Evolutionary conservation across 257 asterid genomes (phyloP), one percentile per base, ranked within the genome.

Genomic region (Nicotiana benthamiana): DNA sequence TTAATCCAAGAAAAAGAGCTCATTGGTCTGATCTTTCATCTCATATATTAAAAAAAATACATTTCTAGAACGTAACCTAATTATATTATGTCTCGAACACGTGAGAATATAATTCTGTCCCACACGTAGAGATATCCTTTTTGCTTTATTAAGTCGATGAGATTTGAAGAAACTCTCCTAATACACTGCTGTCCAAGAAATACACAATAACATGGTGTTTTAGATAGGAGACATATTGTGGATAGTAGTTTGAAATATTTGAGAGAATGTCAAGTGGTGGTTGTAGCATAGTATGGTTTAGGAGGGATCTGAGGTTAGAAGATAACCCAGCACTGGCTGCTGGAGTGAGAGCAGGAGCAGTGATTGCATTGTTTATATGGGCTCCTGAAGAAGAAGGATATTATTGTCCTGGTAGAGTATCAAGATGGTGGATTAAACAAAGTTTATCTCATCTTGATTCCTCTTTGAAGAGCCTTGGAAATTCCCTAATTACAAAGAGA

Each of bases 381-480:
- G 93, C 97, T 77, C 98, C 98, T 80, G 98, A 94, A 72, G 98
- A 94, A 82, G 98, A 94, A 86, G 98, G 98, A 13, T 90, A 84
- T 63, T 94, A 72, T 62, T 84, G 82, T 66, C 98, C 97, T 11
- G 98, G 98, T 27, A 88, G 97, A 83, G 98, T 94, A 2, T 94
- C 98, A 53, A 92, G 97, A 84, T 93, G 97, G 97, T 93, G 98
- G 98, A 92, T 93, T 48, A 93, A 94, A 75, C 91, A 94, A 80
- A 94, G 98, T 81, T 91, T 94, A 79, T 85, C 90, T 64, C 95
- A 91, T 84, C 96, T 94, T 76, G 93, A 94, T 82, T 84, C 86
- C 74, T 92, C 97, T 85, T 83, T 94, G 84, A 94, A 87, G 85
- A 93, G 91, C 63, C 92, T 94, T 76, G 98, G 97, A 20, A 91